A percentile compares a stretch with the other conserved stretches of the same genome.
These are phyloP conservation scores for Euphorbia schlechtendalii DNA, from an alignment of 441 rosid genomes.

Conservation along the genomic window DNA sequence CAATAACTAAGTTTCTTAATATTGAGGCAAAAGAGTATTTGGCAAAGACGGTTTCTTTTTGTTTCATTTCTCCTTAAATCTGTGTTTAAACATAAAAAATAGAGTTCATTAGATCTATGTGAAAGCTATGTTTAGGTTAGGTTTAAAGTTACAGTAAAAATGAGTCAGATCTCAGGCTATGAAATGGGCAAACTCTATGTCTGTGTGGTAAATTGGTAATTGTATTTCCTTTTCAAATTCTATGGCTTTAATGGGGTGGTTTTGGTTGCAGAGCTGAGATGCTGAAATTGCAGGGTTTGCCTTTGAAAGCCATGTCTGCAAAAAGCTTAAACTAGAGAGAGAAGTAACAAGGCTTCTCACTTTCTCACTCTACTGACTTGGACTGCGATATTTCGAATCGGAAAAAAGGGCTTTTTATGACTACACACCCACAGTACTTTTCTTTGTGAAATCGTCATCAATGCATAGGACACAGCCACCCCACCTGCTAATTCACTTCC, in stretches of 20 bases:
- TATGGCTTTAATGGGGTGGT: too few species aligned
- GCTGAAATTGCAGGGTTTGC: slow-evolving; percentile 60
- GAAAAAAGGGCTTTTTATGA: too few species aligned
- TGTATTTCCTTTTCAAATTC: neutral
- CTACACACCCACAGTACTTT: too few species aligned
- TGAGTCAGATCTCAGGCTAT: slow-evolving; percentile 30
- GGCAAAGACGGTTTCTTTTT: neutral
- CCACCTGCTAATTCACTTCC: slow-evolving; percentile 40
- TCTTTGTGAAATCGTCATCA: slow-evolving; percentile 57
- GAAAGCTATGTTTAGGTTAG: slow-evolving; percentile 30
- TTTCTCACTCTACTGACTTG: slow-evolving; percentile 48
- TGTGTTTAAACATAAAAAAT: neutral
- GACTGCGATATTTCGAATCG: slow-evolving; percentile 71
- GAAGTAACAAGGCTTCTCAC: slow-evolving; percentile 8
- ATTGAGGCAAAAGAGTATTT: slow-evolving; percentile 20
- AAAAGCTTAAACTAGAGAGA: slow-evolving; percentile 38
- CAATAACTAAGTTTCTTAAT: slow-evolving; percentile 26
- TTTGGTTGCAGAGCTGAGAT: slow-evolving; percentile 38
- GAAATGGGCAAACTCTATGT: neutral
- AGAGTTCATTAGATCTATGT: slow-evolving; percentile 15
- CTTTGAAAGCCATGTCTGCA: slow-evolving; percentile 48
- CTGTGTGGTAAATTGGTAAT: slow-evolving; percentile 18
- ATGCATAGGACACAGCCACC: slow-evolving; percentile 61
- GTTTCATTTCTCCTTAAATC: neutral
- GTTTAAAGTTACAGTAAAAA: slow-evolving; percentile 10